phyloP scores from a whole-genome alignment of 176 grass and related monocot species.

The Phragmites australis region DNA sequence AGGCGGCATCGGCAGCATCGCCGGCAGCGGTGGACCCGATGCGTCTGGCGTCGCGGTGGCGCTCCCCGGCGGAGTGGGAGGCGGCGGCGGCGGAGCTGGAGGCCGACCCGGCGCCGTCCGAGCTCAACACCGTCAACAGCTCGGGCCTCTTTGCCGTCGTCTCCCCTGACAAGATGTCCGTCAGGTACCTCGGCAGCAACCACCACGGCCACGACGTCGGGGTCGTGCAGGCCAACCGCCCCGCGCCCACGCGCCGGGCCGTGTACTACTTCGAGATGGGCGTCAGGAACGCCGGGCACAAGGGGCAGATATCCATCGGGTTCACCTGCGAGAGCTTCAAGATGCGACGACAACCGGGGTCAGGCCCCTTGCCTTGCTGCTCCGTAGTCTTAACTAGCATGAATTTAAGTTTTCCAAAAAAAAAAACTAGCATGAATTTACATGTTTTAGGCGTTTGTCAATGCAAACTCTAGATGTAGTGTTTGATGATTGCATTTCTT shows the following conservation, averaged over 20 bases:
- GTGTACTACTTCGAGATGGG: slow-evolving; percentile 95
- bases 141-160: slow-evolving; percentile 88
- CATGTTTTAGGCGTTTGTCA: neutral
- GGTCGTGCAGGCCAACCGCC: slow-evolving; percentile 80
- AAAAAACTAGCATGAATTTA: too few relatives aligned
- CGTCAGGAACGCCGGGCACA: slow-evolving; percentile 69
- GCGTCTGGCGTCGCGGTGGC: slow-evolving; percentile 70
- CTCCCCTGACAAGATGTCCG: slow-evolving; percentile 83
- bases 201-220: slow-evolving; percentile 91
- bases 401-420: slow-evolving; percentile 8
- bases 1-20: slow-evolving; percentile 18
- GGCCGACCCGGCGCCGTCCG: slow-evolving; percentile 69
- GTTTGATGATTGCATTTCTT: neutral
- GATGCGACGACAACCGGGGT: slow-evolving; percentile 91
- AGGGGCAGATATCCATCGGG: slow-evolving; percentile 75
- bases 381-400: neutral
- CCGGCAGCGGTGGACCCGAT: slow-evolving; percentile 46
- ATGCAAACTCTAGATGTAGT: slow-evolving; percentile 9
- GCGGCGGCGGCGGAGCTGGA: slow-evolving; percentile 55
- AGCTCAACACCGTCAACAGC: slow-evolving; percentile 93
- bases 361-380: slow-evolving; percentile 23
- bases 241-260: slow-evolving; percentile 60
- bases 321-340: slow-evolving; percentile 84
- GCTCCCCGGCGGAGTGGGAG: slow-evolving; percentile 64
- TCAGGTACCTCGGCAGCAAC: slow-evolving; percentile 55